Percentiles rank a stretch among this genome's conserved stretches.
These are phyloP conservation scores for Eutrema japonicum DNA, from an alignment of 345 rosid genomes.

Conservation along the genomic window DNA sequence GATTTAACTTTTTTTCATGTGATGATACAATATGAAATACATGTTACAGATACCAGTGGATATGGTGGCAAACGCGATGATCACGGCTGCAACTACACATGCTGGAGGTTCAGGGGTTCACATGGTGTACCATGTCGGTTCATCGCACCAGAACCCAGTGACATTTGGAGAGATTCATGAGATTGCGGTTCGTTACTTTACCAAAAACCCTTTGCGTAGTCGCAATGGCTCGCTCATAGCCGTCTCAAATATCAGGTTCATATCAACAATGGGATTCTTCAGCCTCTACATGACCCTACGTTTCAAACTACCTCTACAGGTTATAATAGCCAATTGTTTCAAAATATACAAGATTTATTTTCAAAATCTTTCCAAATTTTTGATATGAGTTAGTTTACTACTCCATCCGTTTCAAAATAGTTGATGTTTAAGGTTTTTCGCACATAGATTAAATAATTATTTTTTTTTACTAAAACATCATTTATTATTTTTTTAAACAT, in stretches of 20 bases:
- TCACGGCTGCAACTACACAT: conserved; percentile 28
- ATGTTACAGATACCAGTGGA: conserved; percentile 44
- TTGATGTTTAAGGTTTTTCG: no score
- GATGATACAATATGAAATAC: conserved; percentile 20
- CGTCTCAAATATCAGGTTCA: conserved; percentile 27
- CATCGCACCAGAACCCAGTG: conserved; percentile 38
- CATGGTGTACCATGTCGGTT: conserved; percentile 42
- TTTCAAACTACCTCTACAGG: conserved; percentile 44
- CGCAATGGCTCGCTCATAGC: conserved; percentile 32
- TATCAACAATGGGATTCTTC: conserved; percentile 37
- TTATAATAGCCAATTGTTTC: conserved; percentile 1
- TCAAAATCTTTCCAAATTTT: no score
- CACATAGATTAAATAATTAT: no score
- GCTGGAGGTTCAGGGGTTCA: conserved; percentile 28
- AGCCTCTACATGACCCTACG: conserved; percentile 38
- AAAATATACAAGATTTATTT: no score
- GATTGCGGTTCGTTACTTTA: conserved; percentile 32
- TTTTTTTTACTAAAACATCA: no score
- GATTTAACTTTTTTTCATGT: not conserved
- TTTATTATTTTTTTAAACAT: no score
- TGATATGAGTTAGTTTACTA: no score
- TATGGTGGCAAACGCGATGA: conserved; percentile 46
- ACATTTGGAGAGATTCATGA: conserved; percentile 29
- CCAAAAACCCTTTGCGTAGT: conserved; percentile 34
- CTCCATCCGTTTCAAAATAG: no score